Percentiles rank a stretch among this genome's conserved stretches.
phyloP scores from a whole-genome alignment of 805 yeast genomes.

The Wickerhamomyces xylosicus region DNA sequence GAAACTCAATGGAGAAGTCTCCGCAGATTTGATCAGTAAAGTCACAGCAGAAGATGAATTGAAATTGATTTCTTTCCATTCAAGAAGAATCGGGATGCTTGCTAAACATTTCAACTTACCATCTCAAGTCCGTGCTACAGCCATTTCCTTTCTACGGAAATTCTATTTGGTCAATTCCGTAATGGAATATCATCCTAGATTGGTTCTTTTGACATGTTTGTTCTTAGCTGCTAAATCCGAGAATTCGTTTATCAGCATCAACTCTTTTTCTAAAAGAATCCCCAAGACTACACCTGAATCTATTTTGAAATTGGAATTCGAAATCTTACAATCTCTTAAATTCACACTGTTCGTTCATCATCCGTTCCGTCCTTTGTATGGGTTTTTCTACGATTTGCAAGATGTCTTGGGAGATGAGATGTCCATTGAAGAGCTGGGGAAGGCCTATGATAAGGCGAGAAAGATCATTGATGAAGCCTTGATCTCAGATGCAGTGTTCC shows the following conservation, averaged over 20 bases:
- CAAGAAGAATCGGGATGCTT: slow-evolving; percentile 59
- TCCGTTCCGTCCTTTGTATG: slow-evolving; percentile 84
- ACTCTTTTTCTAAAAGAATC: slow-evolving; percentile 63
- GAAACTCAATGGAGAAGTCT: slow-evolving; percentile 17
- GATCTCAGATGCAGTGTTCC: slow-evolving; percentile 64
- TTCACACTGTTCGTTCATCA: slow-evolving; percentile 84
- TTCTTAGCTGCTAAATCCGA: slow-evolving; percentile 91
- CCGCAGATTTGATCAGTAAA: slow-evolving; percentile 21
- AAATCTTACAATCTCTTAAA: slow-evolving; percentile 57
- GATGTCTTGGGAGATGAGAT: slow-evolving; percentile 30
- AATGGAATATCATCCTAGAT: slow-evolving; percentile 82
- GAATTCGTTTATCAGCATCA: slow-evolving; percentile 79
- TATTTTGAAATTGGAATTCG: slow-evolving; percentile 72
- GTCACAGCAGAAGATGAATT: slow-evolving; percentile 64
- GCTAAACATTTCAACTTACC: slow-evolving; percentile 74
- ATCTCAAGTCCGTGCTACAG: slow-evolving; percentile 80
- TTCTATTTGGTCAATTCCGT: slow-evolving; percentile 76
- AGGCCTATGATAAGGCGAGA: slow-evolving; percentile 62
- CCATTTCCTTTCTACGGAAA: slow-evolving; percentile 69
- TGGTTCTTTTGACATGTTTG: slow-evolving; percentile 69
- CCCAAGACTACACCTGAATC: slow-evolving; percentile 57
- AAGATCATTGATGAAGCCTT: slow-evolving; percentile 56
- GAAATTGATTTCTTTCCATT: slow-evolving; percentile 57
- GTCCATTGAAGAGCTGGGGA: slow-evolving; percentile 51
- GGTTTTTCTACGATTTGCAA: slow-evolving; percentile 88